phyloP scores from a whole-genome alignment of 2,329 filamentous ascomycete genomes.

The Penicillium sp. region DNA sequence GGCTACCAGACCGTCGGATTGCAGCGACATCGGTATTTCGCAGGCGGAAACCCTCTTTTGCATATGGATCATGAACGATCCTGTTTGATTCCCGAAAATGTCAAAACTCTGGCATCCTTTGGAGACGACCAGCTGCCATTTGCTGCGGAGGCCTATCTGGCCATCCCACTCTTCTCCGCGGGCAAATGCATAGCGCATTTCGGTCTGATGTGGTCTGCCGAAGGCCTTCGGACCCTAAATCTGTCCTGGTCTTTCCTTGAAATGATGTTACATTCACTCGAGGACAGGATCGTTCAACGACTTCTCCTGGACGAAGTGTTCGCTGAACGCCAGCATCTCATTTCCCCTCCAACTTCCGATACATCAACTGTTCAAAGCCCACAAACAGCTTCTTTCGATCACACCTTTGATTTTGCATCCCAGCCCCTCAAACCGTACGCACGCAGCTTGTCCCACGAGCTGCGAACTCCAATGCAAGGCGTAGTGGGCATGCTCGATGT shows the following conservation, averaged over 20 bases:
- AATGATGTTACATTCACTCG: slow-evolving; percentile 62
- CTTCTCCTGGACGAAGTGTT: slow-evolving; percentile 48
- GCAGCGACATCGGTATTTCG: slow-evolving; percentile 58
- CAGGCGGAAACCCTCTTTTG: slow-evolving; percentile 60
- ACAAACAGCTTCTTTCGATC: slow-evolving; percentile 49
- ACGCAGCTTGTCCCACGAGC: slow-evolving; percentile 65
- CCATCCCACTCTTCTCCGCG: slow-evolving; percentile 59
- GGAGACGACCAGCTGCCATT: slow-evolving; percentile 56
- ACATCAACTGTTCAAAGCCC: slow-evolving; percentile 18
- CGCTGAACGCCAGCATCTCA: slow-evolving; percentile 25
- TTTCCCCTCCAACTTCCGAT: slow-evolving; percentile 19
- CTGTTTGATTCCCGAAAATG: slow-evolving; percentile 59
- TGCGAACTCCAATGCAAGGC: slow-evolving; percentile 69
- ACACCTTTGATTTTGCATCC: slow-evolving; percentile 51
- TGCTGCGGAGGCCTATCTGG: slow-evolving; percentile 61
- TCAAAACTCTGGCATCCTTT: slow-evolving; percentile 57
- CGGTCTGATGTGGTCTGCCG: slow-evolving; percentile 64
- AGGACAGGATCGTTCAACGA: slow-evolving; percentile 60
- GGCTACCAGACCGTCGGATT: slow-evolving; percentile 50
- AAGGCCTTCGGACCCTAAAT: slow-evolving; percentile 52
- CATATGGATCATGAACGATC: slow-evolving; percentile 69
- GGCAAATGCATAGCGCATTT: slow-evolving; percentile 65
- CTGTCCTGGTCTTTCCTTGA: slow-evolving; percentile 64
- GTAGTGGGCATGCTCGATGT: slow-evolving; percentile 72
- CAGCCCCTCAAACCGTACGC: slow-evolving; percentile 67